Base-by-base conservation (phyloP, 2,329 filamentous ascomycete species). In the Zalaria sp. region DNA sequence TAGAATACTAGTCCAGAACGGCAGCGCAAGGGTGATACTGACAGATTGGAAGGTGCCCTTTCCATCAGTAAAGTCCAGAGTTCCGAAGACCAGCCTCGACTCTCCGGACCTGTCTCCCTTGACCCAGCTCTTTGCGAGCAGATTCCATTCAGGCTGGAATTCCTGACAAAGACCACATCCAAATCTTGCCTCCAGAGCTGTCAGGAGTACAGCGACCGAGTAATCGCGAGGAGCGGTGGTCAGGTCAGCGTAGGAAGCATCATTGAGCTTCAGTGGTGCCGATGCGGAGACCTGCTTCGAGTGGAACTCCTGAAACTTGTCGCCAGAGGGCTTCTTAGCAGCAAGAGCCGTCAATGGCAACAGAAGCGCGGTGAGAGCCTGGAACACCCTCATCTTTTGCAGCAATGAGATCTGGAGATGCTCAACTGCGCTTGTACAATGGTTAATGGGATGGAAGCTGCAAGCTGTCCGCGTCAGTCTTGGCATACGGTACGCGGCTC, bases 141-240 rank as follows among this genome's bases (percentile, higher is more conserved):
- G 63, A 42, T 93, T 83, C 83, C 87, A 98, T 64, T 98, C 91
- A 1, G 88, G 82, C 60, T 94, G 83, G 61, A 98, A 94, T 41
- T 93, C 85, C 40, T 78, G 75, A 62, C 91, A 98, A 38, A 96
- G 69, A 50, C 79, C 69, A 60, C 91, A 98, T 46, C 83, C 84
- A 58, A 84, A 95, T 44, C 85, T 77, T 28, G 78, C 57, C 50
- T 94, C 88, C 54, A 88, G 65, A 32, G 91, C 91, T 1, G 91
- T 98, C 49, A 98, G 68, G 9, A 98, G 74, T 3, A 98, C 74
- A 2, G 79, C 81, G 27, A 83, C 73, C 34, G 79, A 79, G 61
- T 95, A 93, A 63, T 98, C 83, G 51, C 91, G 78, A 8, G 88
- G 86, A 1, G 75, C 65, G 10, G 75, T 66, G 3, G 84, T 93